Evolutionary conservation across 1,139 yeast species (phyloP).

Genomic region (Suhomyces ambrosiae): DNA sequence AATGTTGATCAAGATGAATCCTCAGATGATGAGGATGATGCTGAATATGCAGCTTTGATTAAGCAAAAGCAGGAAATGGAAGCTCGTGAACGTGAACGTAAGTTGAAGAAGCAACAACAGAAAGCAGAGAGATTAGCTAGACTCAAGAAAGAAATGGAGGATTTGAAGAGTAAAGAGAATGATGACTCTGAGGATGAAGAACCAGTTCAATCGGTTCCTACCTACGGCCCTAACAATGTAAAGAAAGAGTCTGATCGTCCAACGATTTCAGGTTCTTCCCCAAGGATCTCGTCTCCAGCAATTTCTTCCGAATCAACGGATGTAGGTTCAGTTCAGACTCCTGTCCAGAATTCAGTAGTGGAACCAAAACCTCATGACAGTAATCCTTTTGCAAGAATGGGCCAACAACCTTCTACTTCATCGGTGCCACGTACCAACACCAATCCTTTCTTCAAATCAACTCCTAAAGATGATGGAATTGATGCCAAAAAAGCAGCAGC

Average conservation of each 20-base stretch:
- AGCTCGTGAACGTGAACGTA: conserved; percentile 49
- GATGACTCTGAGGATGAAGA: conserved; percentile 42
- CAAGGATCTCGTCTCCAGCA: too few species aligned
- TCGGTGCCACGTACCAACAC: conserved; percentile 26
- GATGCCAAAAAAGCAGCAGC: conserved; percentile 61
- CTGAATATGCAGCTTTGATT: conserved; percentile 48
- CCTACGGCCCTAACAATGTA: conserved; percentile 28
- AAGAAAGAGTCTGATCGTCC: too few species aligned
- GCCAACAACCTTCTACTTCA: conserved; percentile 13
- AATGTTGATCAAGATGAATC: conserved; percentile 20
- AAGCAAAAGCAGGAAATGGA: conserved; percentile 53
- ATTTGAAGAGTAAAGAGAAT: conserved; percentile 39
- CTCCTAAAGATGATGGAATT: conserved; percentile 32
- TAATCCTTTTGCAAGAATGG: conserved; percentile 42
- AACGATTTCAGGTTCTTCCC: too few species aligned
- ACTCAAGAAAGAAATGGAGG: conserved; percentile 65
- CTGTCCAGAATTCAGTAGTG: neutral
- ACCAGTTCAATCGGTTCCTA: conserved; percentile 31
- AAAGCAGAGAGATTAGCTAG: conserved; percentile 64
- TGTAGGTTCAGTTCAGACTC: neutral
- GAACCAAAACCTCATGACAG: conserved; percentile 29
- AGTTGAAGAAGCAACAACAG: conserved; percentile 49
- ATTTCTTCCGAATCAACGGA: neutral
- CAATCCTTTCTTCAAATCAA: conserved; percentile 55
- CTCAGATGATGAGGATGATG: conserved; percentile 46